Base-by-base conservation (phyloP, 2,329 filamentous ascomycete species). In the Diplodia mutila region DNA sequence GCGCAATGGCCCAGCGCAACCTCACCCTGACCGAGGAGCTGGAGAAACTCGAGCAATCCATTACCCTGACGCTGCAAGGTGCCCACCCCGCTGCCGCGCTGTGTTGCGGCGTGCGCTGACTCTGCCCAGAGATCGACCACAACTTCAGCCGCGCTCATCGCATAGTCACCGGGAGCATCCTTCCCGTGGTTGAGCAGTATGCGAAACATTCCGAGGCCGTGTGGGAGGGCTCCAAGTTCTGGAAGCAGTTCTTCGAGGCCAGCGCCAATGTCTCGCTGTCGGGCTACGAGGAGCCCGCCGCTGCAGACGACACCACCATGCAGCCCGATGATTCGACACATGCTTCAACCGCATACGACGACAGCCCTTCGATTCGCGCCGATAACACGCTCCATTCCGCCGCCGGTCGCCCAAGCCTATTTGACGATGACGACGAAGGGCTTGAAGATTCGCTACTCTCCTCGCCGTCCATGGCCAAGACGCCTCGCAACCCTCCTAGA, bases 241-340 rank as follows among this genome's bases (percentile, higher is more conserved):
- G 95, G 95, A 99, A 99, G 81, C 94, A 98, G 83, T 99, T 99
- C 84, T 99, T 99, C 80, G 95, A 99, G 81, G 93, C 95, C 42
- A 97, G 94, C 57, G 95, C 95, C 77, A 98, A 99, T 75, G 94
- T 99, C 29, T 97, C 94, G 12, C 86, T 99, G 12, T 97, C 93
- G 0, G 93, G 94, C 32, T 97, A 99, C 79, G 94, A 97, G 76
- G 94, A 97, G 75, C 85, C 89, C 25, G 87, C 87, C 16, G 78
- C 79, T 7, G 82, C 83, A 29, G 89, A 91, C n/a, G 81, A 85
- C 61, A 82, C 80, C 18, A 84, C 82, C 0, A 80, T 85, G 16
- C 75, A 80, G 32, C 76, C 79, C 29, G 75, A 75, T 16, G 70
- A 71, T 25, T 70, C 67, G 3, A 77, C 77, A 4, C 75, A 76